Base-by-base conservation (phyloP, 2,329 filamentous ascomycete species). In the Arthrinium phaeospermum region DNA sequence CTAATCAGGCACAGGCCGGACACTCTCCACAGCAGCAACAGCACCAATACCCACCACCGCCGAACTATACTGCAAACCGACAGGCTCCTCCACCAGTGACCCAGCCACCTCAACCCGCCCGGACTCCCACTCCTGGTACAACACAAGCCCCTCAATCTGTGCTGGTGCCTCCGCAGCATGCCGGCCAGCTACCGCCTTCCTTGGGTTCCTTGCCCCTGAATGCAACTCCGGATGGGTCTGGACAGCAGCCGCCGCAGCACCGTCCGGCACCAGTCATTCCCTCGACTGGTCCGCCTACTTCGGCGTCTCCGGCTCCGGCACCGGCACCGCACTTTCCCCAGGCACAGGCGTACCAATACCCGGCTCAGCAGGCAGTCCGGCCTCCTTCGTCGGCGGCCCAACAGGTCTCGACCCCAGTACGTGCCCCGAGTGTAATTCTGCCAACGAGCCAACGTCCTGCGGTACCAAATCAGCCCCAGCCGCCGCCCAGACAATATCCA, bases 111-210 rank as follows among this genome's bases (percentile, higher is more conserved):
- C 75, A 78, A 67, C 78, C 83, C 68, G 81, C 80, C 61, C 81
- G 83, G 67, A 80, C 80, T 76, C 78, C 81, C 76, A 75, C 82
- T 10, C 81, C 81, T 46, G 76, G 72, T 19, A 73, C 74, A 24
- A 75, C 76, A 44, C 77, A 80, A 49, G 70, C 77, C 61, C 75
- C 78, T 45, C 77, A 78, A 61, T 74, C 79, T 3, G 79, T 80
- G 7, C 75, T 80, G 44, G 71, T 80, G 30, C 78, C 79, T n/a
- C 79, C 80, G 3, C 80, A 81, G 68, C 76, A 76, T 71, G 72
- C 76, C 10, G 75, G 77, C 14, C 80, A 79, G 57, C 77, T 80
- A 68, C 79, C 80, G 44, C 78, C 79, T 44, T 77, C 78, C 24
- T 74, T 80, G 13, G 78, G 74, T 67, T 78, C 79, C 10, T 71